phyloP scores from a whole-genome alignment of 2,329 filamentous ascomycete genomes.

The Aureobasidium sp. region DNA sequence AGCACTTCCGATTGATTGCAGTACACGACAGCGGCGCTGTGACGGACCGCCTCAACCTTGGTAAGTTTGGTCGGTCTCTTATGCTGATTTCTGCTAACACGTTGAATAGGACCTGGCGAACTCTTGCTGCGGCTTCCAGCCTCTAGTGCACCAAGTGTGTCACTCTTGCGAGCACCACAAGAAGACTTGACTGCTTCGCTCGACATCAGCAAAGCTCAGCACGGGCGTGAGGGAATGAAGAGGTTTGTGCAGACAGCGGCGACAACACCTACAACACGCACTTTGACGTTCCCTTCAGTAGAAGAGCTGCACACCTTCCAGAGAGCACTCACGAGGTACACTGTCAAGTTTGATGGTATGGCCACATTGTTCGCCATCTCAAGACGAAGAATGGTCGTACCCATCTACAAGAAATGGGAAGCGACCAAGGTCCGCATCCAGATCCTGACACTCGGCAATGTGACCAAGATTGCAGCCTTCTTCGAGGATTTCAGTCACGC shows the following conservation, averaged over 20 bases:
- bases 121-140: constrained; percentile 36
- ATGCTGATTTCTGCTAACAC: neutral
- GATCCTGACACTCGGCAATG: constrained; percentile 63
- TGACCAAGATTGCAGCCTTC: constrained; percentile 72
- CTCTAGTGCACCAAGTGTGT: constrained; percentile 46
- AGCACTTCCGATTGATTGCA: constrained; percentile 65
- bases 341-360: constrained; percentile 46
- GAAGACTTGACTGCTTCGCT: constrained; percentile 69
- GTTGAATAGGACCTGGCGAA: constrained; percentile 32
- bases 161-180: constrained; percentile 64
- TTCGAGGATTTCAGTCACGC: constrained; percentile 83
- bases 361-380: constrained; percentile 73
- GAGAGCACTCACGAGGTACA: constrained; percentile 68
- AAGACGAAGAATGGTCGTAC: constrained; percentile 67
- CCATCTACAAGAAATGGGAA: constrained; percentile 92
- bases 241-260: constrained; percentile 53
- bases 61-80: constrained; percentile 26
- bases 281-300: constrained; percentile 41
- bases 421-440: constrained; percentile 72
- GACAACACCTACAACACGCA: constrained; percentile 58
- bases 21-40: constrained; percentile 69
- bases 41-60: constrained; percentile 74
- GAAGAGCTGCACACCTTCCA: constrained; percentile 69
- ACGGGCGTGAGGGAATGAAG: constrained; percentile 52
- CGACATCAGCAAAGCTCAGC: constrained; percentile 32